Evolutionary conservation across 2,329 filamentous ascomycete genomes (phyloP).

Genomic region (Ophiocordyceps camponoti-rufipedis): DNA sequence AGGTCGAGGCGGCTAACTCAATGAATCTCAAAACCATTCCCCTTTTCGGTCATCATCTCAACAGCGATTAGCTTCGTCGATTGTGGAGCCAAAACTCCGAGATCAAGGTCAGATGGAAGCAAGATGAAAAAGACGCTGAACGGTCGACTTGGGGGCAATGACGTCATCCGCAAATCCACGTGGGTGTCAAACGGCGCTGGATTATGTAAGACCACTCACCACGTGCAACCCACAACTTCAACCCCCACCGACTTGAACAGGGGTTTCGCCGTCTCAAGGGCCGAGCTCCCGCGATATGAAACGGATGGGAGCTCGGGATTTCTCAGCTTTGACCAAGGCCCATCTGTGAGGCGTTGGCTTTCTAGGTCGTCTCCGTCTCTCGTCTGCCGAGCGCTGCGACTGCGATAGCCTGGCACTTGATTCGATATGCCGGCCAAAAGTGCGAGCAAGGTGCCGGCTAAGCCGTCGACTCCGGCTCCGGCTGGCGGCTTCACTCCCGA

Average conservation of each 20-base stretch:
- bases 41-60: not conserved
- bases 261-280: not conserved
- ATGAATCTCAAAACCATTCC: not conserved
- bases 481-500: slow-evolving; percentile 25
- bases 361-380: not conserved
- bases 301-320: not conserved
- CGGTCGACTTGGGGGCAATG: not conserved
- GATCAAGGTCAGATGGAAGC: not conserved
- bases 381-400: not conserved
- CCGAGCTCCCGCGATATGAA: not conserved
- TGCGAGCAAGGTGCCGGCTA: not conserved
- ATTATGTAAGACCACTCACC: not conserved
- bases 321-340: not conserved
- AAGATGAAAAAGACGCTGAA: not conserved
- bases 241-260: not conserved
- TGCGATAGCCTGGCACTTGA: not conserved
- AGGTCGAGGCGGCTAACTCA: not conserved
- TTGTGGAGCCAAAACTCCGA: not conserved
- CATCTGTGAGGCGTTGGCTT: not conserved
- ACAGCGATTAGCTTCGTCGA: not conserved
- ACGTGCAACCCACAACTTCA: not conserved
- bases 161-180: not conserved
- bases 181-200: not conserved
- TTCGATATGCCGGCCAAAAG: not conserved
- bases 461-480: slow-evolving; percentile 4